These are phyloP conservation scores for Chalciporus chontae DNA, from an alignment of 768 basidiomycete genomes.

Conservation along the genomic window DNA sequence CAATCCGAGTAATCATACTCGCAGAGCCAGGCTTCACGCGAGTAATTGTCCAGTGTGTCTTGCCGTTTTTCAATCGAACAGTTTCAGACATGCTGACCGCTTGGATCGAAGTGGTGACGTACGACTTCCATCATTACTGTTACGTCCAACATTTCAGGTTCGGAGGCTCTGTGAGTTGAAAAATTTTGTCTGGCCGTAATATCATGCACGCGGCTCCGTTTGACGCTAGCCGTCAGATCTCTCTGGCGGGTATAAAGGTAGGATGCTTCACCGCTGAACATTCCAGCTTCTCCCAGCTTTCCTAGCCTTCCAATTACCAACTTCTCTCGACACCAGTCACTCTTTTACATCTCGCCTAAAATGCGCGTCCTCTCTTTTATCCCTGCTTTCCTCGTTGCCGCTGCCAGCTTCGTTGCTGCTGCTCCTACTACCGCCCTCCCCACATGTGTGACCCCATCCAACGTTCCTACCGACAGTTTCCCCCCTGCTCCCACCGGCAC, in stretches of 20 bases:
- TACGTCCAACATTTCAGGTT: not conserved
- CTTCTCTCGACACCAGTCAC: constrained; percentile 5
- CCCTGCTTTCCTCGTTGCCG: constrained; percentile 15
- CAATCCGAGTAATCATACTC: not conserved
- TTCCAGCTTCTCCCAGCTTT: not conserved
- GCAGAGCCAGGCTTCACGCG: not conserved
- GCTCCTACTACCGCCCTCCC: not conserved
- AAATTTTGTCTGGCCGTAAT: constrained; percentile 19
- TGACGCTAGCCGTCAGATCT: not conserved
- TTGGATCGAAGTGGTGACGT: not conserved
- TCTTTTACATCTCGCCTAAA: constrained; percentile 11
- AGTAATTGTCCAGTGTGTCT: not conserved
- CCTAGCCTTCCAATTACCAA: not conserved
- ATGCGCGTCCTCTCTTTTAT: constrained; percentile 28
- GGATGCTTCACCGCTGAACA: not conserved
- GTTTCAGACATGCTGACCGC: not conserved
- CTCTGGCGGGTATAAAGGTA: constrained; percentile 2
- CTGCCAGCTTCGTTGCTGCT: constrained; percentile 16
- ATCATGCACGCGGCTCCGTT: constrained; percentile 11
- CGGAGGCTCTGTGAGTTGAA: not conserved
- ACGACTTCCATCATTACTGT: not conserved
- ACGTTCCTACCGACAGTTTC: not conserved
- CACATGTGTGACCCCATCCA: not conserved
- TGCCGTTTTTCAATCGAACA: not conserved
- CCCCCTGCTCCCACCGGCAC: not conserved